These are phyloP conservation scores for Raphanus sativus DNA, from an alignment of 345 rosid species.

Conservation along the genomic window DNA sequence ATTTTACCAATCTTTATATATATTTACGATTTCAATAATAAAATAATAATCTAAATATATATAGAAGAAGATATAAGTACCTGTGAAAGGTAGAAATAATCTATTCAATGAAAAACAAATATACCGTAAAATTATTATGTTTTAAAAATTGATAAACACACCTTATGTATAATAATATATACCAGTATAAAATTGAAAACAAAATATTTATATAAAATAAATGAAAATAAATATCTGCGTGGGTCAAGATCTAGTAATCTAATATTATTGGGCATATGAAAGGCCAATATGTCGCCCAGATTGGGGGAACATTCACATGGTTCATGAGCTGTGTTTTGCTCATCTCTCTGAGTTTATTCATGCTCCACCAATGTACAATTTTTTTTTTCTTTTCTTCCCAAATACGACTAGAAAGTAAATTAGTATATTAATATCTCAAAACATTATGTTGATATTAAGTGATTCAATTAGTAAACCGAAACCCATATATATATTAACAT, in stretches of 20 bases:
- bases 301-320: conserved; percentile 59
- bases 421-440: background rate
- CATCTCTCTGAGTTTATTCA: background rate
- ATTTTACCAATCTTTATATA: no score
- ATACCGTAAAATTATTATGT: no score
- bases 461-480: background rate
- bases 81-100: no score
- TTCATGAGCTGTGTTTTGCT: conserved; percentile 37
- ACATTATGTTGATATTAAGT: background rate
- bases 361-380: conserved; percentile 2
- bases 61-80: no score
- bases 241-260: background rate
- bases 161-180: no score
- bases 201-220: no score
- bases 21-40: no score
- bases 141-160: no score
- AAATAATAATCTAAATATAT: no score
- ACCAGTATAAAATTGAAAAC: no score
- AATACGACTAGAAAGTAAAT: background rate
- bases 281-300: conserved; percentile 50
- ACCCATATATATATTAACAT: background rate
- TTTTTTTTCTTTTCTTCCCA: background rate
- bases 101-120: no score
- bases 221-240: no score
- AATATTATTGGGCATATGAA: conserved; percentile 24